Conservation (phyloP, 176 grass and related monocot species). For the Avena atlantica region DNA sequence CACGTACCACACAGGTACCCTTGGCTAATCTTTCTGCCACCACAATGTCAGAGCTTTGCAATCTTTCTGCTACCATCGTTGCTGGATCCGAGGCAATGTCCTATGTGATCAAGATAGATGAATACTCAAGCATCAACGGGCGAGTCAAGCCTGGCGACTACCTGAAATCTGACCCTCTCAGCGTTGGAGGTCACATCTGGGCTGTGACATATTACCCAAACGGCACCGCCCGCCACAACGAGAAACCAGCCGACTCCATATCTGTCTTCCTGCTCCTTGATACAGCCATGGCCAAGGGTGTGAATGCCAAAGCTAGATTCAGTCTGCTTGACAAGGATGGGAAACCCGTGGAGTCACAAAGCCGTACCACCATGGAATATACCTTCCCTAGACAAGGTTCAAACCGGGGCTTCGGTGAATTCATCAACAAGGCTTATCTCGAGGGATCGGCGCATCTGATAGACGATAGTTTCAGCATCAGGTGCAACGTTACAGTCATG, state of each 20-base stretch:
- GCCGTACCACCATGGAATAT: background rate
- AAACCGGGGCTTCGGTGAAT: background rate
- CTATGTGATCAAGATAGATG: conserved; percentile 2
- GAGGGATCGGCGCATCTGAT: background rate
- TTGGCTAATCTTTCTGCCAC: background rate
- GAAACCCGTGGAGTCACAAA: background rate
- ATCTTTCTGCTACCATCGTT: background rate
- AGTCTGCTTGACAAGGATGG: background rate
- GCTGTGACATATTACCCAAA: background rate
- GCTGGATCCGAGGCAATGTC: background rate
- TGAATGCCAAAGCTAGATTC: background rate
- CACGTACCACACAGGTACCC: too few relatives aligned
- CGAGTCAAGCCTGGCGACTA: background rate
- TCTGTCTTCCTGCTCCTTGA: background rate
- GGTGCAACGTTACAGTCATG: background rate
- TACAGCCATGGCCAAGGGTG: background rate
- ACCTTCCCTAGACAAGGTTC: background rate
- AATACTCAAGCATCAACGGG: background rate
- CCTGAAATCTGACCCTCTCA: background rate
- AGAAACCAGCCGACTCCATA: background rate
- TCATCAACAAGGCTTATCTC: background rate
- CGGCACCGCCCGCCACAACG: background rate
- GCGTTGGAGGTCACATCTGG: background rate
- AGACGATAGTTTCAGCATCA: conserved; percentile 6
- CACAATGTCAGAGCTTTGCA: background rate